Percentiles rank a stretch among this genome's conserved stretches.
phyloP scores from a whole-genome alignment of 1,284 basidiomycete species.

The Puccinia triticina region DNA sequence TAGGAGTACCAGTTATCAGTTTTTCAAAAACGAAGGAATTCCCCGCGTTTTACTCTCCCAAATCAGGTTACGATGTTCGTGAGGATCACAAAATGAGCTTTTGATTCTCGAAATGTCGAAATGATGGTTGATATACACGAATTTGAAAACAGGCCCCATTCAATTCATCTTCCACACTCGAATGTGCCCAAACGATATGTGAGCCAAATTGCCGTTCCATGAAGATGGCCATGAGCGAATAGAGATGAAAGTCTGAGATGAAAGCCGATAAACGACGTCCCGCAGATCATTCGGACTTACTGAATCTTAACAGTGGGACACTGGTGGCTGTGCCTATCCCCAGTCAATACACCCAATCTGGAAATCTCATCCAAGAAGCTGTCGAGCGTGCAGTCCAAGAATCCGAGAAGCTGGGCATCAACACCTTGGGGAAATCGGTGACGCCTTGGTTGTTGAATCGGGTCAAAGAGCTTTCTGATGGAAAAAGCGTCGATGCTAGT shows the following conservation, averaged over 20 bases:
- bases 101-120: conserved; percentile 61
- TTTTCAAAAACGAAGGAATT: conserved; percentile 78
- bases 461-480: conserved; percentile 78
- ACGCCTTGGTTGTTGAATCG: conserved; percentile 92
- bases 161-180: conserved; percentile 30
- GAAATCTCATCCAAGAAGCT: conserved; percentile 73
- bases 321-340: conserved; percentile 92
- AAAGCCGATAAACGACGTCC: conserved; percentile 56
- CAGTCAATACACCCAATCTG: conserved; percentile 70
- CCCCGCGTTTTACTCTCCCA: conserved; percentile 88
- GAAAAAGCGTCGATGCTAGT: conserved; percentile 75
- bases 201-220: conserved; percentile 58
- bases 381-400: conserved; percentile 85
- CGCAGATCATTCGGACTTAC: conserved; percentile 59
- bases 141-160: conserved; percentile 25
- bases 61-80: conserved; percentile 77
- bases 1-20: conserved; percentile 87
- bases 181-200: conserved; percentile 44
- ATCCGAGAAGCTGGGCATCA: conserved; percentile 78
- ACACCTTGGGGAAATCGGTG: conserved; percentile 80
- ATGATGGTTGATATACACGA: conserved; percentile 56
- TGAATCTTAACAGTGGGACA: conserved; percentile 36
- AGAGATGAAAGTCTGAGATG: conserved; percentile 59
- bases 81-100: neutral
- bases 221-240: conserved; percentile 67